A percentile compares a stretch with the other conserved stretches of the same genome.
phyloP scores from a whole-genome alignment of 768 basidiomycete species.

The Kwoniella pini region DNA sequence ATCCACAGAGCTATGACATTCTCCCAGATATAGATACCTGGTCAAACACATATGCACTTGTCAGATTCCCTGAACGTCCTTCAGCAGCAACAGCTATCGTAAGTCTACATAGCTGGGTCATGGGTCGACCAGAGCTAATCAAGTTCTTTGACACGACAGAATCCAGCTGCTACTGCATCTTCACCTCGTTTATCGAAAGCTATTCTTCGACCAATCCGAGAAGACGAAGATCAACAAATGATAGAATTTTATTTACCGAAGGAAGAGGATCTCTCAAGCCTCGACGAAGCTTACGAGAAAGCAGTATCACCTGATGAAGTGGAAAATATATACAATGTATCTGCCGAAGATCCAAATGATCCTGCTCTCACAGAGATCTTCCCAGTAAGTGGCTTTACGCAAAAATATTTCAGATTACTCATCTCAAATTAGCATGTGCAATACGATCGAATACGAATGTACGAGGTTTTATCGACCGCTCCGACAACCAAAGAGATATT shows the following conservation, averaged over 20 bases:
- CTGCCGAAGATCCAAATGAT: conserved; percentile 29
- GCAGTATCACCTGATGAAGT: conserved; percentile 26
- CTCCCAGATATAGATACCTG: conserved; percentile 46
- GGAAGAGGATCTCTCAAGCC: conserved; percentile 33
- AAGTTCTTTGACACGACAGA: conserved; percentile 3
- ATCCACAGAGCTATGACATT: conserved; percentile 43
- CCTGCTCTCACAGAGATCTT: conserved; percentile 20
- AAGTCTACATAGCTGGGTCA: conserved; percentile 2
- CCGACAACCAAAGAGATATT: conserved; percentile 38
- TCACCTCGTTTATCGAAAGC: conserved; percentile 34
- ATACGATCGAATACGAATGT: conserved; percentile 40
- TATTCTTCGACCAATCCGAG: conserved; percentile 37
- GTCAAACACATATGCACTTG: conserved; percentile 38
- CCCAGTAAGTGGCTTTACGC: conserved; percentile 20
- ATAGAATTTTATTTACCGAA: conserved; percentile 45
- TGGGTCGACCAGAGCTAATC: not conserved
- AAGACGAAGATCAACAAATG: conserved; percentile 38
- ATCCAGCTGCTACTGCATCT: conserved; percentile 26
- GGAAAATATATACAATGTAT: conserved; percentile 26
- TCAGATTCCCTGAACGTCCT: conserved; percentile 49
- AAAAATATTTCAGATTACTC: not conserved
- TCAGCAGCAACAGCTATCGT: conserved; percentile 39
- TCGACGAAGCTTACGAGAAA: conserved; percentile 29
- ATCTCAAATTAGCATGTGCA: conserved; percentile 25
- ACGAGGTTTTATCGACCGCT: conserved; percentile 39